These are phyloP conservation scores for Geranium rotundifolium DNA, from an alignment of 345 rosid genomes.

Conservation along the genomic window DNA sequence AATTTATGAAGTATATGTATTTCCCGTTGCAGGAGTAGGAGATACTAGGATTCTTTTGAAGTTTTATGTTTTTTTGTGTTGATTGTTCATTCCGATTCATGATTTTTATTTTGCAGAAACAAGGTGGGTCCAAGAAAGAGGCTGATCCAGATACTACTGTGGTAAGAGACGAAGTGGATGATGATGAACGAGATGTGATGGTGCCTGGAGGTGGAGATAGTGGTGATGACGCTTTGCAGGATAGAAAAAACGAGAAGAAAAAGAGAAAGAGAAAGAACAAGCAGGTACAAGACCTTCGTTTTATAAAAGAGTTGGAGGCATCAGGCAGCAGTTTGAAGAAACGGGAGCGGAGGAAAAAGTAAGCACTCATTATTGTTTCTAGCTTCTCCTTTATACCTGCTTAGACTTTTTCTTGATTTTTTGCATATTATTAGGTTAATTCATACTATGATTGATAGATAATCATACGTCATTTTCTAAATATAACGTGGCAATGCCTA, in stretches of 20 bases:
- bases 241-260: slow-evolving; percentile 25
- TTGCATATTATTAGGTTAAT: background rate
- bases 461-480: background rate
- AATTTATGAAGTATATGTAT: no score
- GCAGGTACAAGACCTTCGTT: slow-evolving; percentile 55
- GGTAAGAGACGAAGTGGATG: no score
- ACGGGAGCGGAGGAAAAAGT: slow-evolving; percentile 64
- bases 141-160: no score
- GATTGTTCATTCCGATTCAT: no score
- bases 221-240: slow-evolving; percentile 9
- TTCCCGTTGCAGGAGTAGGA: no score
- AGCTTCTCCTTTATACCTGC: background rate
- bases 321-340: slow-evolving; percentile 32
- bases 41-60: no score
- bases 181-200: no score
- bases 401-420: background rate
- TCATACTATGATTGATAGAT: background rate
- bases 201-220: slow-evolving; percentile 11
- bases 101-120: no score
- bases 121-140: no score
- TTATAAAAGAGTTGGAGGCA: slow-evolving; percentile 27
- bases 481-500: no score
- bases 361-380: slow-evolving; percentile 1
- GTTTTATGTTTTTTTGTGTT: no score
- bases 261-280: slow-evolving; percentile 65